Evolutionary conservation across 768 basidiomycete species (phyloP), one percentile per base, ranked within the genome.

Genomic region (Suillus placidus): DNA sequence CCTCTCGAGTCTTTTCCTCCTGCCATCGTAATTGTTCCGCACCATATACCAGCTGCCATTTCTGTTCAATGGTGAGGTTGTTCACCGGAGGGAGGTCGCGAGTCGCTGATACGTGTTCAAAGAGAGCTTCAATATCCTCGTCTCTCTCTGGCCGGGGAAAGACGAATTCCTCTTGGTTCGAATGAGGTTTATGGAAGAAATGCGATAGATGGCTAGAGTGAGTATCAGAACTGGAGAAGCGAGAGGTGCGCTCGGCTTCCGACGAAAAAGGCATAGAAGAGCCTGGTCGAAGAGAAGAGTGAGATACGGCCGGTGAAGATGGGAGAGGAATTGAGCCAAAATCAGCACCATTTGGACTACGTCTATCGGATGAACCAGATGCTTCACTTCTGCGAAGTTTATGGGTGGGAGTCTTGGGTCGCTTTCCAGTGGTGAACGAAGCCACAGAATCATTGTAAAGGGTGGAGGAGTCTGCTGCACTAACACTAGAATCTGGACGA

Each of bases 21-120:
- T 85, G 87, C 89, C 91, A 94, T 51, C 91, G 85, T 62, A 90
- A 82, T 63, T 91, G 89, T 70, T 92, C 91, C 69, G 93, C 90
- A 65, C 87, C 92, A 73, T 90, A 85, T 7, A 99, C 91, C 73
- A 99, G 87, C 68, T 83, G 82, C 96, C 97, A 99, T 79, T 98
- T 98, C 76, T 94, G 93, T 37, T 94, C 91, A 30, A 92, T 83
- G 18, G 86, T 71, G 64, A 93, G 79, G 66, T 83, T 78, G 10
- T 86, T 85, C 34, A 90, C 77, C 32, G 87, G 86, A 13, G 78
- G 84, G 32, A 93, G 75, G 69, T 87, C 91, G 51, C 94, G 86
- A 34, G 85, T 88, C 49, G 85, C 84, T 71, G 87, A 86, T 63
- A 97, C 86, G 63, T 88, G 86, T 68, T 92, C 86, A 74, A 97